Base-by-base conservation (phyloP, 805 yeast genomes). In the Spathaspora sp. region DNA sequence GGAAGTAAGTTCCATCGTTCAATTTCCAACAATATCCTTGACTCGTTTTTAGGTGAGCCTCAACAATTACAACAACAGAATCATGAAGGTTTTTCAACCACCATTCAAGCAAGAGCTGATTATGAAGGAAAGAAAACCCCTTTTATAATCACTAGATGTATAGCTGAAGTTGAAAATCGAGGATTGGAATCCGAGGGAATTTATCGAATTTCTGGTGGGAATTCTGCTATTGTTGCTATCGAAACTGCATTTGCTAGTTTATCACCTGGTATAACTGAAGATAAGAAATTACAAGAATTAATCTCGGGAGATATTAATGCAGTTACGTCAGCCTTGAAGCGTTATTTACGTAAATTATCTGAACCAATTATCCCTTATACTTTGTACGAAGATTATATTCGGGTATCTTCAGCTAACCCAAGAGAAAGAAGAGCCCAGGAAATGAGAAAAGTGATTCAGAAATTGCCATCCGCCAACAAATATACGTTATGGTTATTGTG, bases 201-300 rank as follows among this genome's bases (percentile, higher is more conserved):
- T 35, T 94, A 94, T 70, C 77, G 99, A 57, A 86, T 92, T 57
- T 86, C 96, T 45, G 99, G 97, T 1, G 87, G 89, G 5, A 79
- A 84, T 55, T 78, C 89, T 8, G 86, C 87, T 47, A 78, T 85
- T 50, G 81, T 79, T 20, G 66, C 73, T n/a, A 70, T 74, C 46
- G 78, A 73, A 53, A 67, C 64, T 48, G 73, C 77, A 1, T 74
- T 74, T 59, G 64, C 68, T 2, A 67, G 64, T n/a, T 55, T 61
- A 9, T 50, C 66, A 3, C 52, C 65, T 9, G 60, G 58, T 42
- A 52, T 52, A 32, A 56, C 57, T 7, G 76, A 69, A 55, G 77
- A 72, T 12, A 69, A 63, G 51, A 65, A 60, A 52, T 58, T 72
- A 48, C 59, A 65, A 32, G 79, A 74, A 11, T 57, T 57, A n/a